Conservation (phyloP, 192 early-diverging fungal genomes). For the Coemansia sp. region DNA sequence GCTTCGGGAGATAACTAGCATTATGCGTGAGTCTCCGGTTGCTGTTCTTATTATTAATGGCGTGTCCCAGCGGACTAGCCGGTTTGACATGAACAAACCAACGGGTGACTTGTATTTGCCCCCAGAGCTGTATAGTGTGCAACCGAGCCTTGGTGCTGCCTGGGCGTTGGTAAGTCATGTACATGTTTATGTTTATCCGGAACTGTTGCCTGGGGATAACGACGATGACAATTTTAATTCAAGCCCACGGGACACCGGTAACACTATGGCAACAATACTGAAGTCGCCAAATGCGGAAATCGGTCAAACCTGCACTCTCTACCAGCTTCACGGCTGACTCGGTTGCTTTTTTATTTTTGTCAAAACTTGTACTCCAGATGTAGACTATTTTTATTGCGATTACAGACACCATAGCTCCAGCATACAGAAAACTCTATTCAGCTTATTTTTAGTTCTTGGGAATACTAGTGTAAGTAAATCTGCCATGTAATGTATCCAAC, state of each 20-base stretch:
- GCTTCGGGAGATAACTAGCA: slow-evolving; percentile 20
- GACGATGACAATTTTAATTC: background rate
- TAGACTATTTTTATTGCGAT: background rate
- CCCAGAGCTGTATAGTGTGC: slow-evolving; percentile 3
- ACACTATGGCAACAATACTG: slow-evolving; percentile 13
- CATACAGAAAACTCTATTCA: too few relatives aligned
- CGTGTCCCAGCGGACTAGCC: slow-evolving; percentile 29
- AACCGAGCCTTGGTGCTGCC: slow-evolving; percentile 34
- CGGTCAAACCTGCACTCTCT: slow-evolving; percentile 1
- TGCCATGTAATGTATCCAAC: too few relatives aligned
- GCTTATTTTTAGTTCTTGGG: too few relatives aligned
- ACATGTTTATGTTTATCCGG: slow-evolving; percentile 18
- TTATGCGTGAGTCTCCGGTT: background rate
- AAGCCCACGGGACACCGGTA: background rate
- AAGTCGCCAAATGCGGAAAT: slow-evolving; percentile 19
- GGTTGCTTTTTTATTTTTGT: slow-evolving; percentile 5
- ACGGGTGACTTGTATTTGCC: background rate
- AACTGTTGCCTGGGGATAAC: background rate
- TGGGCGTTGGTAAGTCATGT: slow-evolving; percentile 44
- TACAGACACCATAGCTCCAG: background rate
- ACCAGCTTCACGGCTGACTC: background rate
- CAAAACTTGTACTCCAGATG: background rate
- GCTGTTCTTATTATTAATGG: slow-evolving; percentile 42
- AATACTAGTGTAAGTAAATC: too few relatives aligned
- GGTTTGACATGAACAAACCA: background rate